Conservation (phyloP, 805 yeast genomes). For the Wickerhamiella azyma region DNA sequence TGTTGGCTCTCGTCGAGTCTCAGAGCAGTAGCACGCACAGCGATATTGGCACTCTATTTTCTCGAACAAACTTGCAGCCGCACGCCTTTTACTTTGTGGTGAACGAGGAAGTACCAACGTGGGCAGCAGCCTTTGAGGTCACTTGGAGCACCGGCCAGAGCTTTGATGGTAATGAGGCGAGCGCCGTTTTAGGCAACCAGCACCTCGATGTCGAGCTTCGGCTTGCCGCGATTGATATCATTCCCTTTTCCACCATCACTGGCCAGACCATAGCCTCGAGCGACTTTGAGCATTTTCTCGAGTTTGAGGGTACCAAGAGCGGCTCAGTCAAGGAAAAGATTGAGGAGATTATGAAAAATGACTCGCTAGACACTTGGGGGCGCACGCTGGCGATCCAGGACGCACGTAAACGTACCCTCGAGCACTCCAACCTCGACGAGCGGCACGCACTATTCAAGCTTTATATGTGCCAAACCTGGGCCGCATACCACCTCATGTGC, state of each 20-base stretch:
- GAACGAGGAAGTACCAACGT: background rate
- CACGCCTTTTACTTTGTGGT: background rate
- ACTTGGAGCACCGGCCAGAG: background rate
- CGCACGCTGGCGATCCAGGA: background rate
- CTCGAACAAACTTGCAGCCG: background rate
- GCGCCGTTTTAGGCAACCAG: background rate
- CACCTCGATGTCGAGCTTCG: background rate
- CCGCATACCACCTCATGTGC: too few relatives aligned
- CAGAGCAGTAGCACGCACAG: background rate
- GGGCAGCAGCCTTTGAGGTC: background rate
- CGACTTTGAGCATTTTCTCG: background rate
- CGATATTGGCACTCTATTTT: background rate
- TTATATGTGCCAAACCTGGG: too few relatives aligned
- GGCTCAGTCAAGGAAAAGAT: background rate
- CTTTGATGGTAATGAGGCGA: background rate
- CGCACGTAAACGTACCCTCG: background rate
- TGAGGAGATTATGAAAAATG: background rate
- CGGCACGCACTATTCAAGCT: too few relatives aligned
- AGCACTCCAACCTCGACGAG: background rate
- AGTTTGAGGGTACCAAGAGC: background rate
- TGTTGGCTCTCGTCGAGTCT: background rate
- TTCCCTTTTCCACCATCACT: background rate
- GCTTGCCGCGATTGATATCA: background rate
- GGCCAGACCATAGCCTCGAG: background rate
- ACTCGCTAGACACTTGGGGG: background rate